phyloP scores from a whole-genome alignment of 805 yeast genomes.

The Zygoascus biomembranicola region DNA sequence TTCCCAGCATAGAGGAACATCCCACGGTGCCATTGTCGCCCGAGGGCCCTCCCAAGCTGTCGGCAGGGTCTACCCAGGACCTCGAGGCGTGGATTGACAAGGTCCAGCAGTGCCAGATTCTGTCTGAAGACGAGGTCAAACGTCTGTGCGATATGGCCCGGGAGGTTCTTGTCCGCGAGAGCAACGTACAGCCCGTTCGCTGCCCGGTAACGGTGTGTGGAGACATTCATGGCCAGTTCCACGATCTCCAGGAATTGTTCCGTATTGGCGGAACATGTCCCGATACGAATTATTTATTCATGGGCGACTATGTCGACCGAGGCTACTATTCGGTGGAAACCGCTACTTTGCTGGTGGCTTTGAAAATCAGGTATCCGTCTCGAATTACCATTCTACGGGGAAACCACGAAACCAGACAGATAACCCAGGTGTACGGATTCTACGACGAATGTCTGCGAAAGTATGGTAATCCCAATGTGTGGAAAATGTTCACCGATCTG shows the following conservation, averaged over 20 bases:
- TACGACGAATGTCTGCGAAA: constrained; percentile 92
- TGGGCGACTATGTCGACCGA: constrained; percentile 92
- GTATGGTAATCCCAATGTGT: constrained; percentile 85
- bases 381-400: constrained; percentile 91
- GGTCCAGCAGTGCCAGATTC: constrained; percentile 69
- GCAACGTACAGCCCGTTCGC: constrained; percentile 89
- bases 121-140: constrained; percentile 71
- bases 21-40: not conserved
- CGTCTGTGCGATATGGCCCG: constrained; percentile 78
- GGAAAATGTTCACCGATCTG: constrained; percentile 87
- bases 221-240: constrained; percentile 94
- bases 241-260: constrained; percentile 86
- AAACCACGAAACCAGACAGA: constrained; percentile 91
- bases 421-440: constrained; percentile 92
- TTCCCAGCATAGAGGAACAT: not conserved
- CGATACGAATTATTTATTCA: constrained; percentile 76
- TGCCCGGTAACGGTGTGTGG: constrained; percentile 97
- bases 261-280: constrained; percentile 94
- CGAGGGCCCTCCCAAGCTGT: not conserved
- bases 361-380: constrained; percentile 87
- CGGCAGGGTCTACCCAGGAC: constrained; percentile 29
- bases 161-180: constrained; percentile 70
- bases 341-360: constrained; percentile 76
- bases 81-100: constrained; percentile 85
- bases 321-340: constrained; percentile 87